Evolutionary conservation across 768 basidiomycete species (phyloP), one percentile per base, ranked within the genome.

Genomic region (Coprinellus micaceus): DNA sequence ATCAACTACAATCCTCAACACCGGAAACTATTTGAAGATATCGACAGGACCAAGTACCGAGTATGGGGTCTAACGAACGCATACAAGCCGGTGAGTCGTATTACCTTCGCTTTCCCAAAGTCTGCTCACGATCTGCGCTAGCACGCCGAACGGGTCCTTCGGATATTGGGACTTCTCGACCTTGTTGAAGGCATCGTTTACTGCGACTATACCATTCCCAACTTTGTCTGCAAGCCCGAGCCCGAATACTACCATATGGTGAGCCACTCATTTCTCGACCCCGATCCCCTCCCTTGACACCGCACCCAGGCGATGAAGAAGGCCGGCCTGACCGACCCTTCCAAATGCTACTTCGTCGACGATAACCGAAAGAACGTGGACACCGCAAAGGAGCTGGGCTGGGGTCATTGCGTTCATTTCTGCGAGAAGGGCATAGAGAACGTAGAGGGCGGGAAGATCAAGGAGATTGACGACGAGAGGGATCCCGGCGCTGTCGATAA

Each of bases 41-140:
- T 94, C 28, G 89, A 94, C 64, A 82, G 85, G 46, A 78, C 75
- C 26, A 92, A 89, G 67, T 82, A 77, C 9, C 80, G 83, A n/a
- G 84, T 94, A 4, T 94, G 91, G 91, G 90, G 82, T 2, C 70
- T 94, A 41, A 94, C 92, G 3, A 94, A 94, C 65, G 92, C 92
- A 11, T 93, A 92, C 67, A 77, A 77, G 54, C 75, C 81, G 22
- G 91, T 91, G 68, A 44, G 77, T 70, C 33, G 44, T 3, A 1
- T 22, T 1, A 21, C 25, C 48, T 45, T 9, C 6, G 26, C 4
- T 13, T 3, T 46, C 26, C 2, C 9, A 37, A 22, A 44, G 12
- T 41, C 30, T 22, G 17, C 19, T 10, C 17, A 13, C 37, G 30
- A 30, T 24, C 41, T 53, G 63, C 60, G 40, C 61, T 61, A 94